These are phyloP conservation scores for Tuber melanosporum DNA, from an alignment of 495 filamentous ascomycete genomes.

Conservation along the genomic window DNA sequence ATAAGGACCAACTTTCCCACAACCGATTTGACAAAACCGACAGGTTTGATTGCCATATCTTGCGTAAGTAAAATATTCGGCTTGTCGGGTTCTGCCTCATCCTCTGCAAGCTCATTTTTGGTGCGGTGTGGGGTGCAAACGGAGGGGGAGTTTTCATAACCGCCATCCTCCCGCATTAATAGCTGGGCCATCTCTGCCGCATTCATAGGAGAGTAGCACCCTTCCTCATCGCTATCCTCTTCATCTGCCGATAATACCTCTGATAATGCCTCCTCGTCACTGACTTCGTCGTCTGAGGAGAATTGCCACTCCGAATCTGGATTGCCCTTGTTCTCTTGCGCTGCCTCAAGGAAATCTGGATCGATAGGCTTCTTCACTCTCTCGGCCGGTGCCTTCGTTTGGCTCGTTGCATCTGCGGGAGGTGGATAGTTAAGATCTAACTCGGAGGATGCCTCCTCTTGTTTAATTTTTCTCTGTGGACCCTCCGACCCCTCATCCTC, in stretches of 20 bases:
- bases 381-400: background rate
- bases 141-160: constrained; percentile 60
- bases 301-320: constrained; percentile 56
- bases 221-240: constrained; percentile 56
- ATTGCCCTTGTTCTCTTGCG: constrained; percentile 51
- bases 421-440: background rate
- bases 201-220: constrained; percentile 59
- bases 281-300: constrained; percentile 8
- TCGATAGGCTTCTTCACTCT: constrained; percentile 18
- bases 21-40: constrained; percentile 65
- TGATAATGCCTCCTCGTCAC: constrained; percentile 42
- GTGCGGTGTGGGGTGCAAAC: constrained; percentile 52
- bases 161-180: constrained; percentile 66
- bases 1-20: constrained; percentile 73
- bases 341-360: constrained; percentile 44
- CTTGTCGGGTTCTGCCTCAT: constrained; percentile 52
- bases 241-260: constrained; percentile 45
- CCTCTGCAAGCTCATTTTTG: constrained; percentile 65
- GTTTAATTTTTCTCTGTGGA: background rate
- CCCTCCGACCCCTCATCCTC: background rate
- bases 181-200: constrained; percentile 72
- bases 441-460: background rate
- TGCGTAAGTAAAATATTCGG: constrained; percentile 66
- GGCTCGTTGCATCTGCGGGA: background rate
- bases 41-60: constrained; percentile 64